Evolutionary conservation across 805 yeast genomes (phyloP).

Genomic region (Teunomyces gatunensis): DNA sequence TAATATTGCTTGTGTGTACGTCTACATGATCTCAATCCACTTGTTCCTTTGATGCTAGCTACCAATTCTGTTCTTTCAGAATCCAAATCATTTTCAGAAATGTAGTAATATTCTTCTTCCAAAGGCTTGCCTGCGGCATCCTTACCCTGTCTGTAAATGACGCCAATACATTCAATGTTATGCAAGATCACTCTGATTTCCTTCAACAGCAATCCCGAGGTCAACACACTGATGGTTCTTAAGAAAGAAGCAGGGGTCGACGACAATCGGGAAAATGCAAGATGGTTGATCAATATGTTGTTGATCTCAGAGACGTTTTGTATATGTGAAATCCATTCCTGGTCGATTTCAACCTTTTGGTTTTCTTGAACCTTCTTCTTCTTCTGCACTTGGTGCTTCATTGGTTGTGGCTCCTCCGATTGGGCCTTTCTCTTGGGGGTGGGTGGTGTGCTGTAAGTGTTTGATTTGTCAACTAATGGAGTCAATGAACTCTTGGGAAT

Average conservation of each 20-base stretch:
- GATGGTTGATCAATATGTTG: constrained; percentile 72
- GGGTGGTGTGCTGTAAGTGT: constrained; percentile 15
- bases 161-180: constrained; percentile 67
- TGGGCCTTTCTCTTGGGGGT: constrained; percentile 26
- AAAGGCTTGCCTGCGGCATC: constrained; percentile 96
- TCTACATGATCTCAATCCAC: constrained; percentile 82
- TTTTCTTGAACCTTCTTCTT: constrained; percentile 26
- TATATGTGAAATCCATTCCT: constrained; percentile 21
- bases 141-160: constrained; percentile 82
- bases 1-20: constrained; percentile 88
- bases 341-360: constrained; percentile 26
- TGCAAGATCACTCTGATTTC: constrained; percentile 45
- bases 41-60: constrained; percentile 73
- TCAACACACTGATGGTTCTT: constrained; percentile 56
- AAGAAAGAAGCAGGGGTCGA: constrained; percentile 82
- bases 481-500: constrained; percentile 13
- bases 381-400: constrained; percentile 12
- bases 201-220: constrained; percentile 44
- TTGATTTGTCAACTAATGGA: constrained; percentile 28
- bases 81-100: constrained; percentile 79
- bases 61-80: constrained; percentile 66
- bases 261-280: constrained; percentile 85
- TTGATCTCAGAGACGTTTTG: constrained; percentile 50
- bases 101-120: constrained; percentile 92
- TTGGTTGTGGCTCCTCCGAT: constrained; percentile 41